Percentiles rank a stretch among this genome's conserved stretches.
phyloP scores from a whole-genome alignment of 1,284 basidiomycete genomes.

The Melampsora medusae region DNA sequence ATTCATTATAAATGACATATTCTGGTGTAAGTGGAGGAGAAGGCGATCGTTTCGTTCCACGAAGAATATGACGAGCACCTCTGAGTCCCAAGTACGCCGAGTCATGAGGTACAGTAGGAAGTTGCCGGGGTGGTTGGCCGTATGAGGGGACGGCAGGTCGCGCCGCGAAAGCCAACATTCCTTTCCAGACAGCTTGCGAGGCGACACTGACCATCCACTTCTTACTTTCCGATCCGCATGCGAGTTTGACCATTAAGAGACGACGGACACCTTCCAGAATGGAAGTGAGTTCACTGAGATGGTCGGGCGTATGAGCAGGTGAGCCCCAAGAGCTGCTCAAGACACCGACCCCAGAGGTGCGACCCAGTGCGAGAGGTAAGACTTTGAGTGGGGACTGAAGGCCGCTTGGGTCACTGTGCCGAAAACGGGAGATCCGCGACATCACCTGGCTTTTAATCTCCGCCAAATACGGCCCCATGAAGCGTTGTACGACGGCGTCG shows the following conservation, averaged over 20 bases:
- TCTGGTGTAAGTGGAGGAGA: conserved; percentile 23
- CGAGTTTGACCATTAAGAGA: conserved; percentile 22
- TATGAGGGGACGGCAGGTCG: not conserved
- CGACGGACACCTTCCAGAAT: conserved; percentile 32
- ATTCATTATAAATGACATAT: conserved; percentile 8
- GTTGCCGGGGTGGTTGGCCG: not conserved
- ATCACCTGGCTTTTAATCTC: conserved; percentile 27
- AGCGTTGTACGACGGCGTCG: conserved; percentile 33
- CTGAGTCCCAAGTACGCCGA: not conserved
- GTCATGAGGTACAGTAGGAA: not conserved
- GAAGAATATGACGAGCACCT: conserved; percentile 29
- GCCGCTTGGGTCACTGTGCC: not conserved
- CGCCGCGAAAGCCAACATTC: conserved; percentile 31
- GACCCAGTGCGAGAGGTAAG: not conserved
- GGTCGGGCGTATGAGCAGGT: conserved; percentile 15
- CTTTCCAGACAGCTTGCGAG: conserved; percentile 41
- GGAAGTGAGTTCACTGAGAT: conserved; percentile 16
- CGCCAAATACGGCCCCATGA: conserved; percentile 31
- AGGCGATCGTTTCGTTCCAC: conserved; percentile 15
- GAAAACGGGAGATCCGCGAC: conserved; percentile 16
- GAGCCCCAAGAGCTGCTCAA: conserved; percentile 14
- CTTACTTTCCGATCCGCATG: conserved; percentile 26
- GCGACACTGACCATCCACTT: conserved; percentile 38
- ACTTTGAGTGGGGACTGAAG: not conserved
- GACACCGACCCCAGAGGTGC: conserved; percentile 7